phyloP scores from a whole-genome alignment of 345 rosid species.

The Aethionema arabicum region DNA sequence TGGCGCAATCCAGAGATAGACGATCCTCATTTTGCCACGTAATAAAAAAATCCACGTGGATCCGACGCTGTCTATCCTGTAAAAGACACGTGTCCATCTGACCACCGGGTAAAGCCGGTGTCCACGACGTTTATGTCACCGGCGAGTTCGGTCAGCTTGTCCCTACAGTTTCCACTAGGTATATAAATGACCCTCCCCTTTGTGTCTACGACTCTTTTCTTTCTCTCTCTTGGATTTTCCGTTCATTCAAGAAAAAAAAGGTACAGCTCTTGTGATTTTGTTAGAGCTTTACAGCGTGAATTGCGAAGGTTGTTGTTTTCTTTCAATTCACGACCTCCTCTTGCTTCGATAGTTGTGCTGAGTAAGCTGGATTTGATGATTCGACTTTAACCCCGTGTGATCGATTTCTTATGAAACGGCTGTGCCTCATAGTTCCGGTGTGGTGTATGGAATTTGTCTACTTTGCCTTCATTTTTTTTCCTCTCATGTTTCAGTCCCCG shows the following conservation, averaged over 20 bases:
- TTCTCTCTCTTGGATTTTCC: conserved; percentile 24
- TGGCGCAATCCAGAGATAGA: neutral
- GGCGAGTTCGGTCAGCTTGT: conserved; percentile 27
- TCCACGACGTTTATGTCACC: conserved; percentile 14
- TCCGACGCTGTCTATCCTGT: conserved; percentile 1
- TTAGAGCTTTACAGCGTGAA: conserved; percentile 31
- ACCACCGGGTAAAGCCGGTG: conserved; percentile 14
- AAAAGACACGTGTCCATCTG: conserved; percentile 29
- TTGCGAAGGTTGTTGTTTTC: neutral
- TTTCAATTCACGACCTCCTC: conserved; percentile 4
- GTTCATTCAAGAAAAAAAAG: neutral
- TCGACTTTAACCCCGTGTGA: conserved; percentile 14
- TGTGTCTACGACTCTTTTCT: conserved; percentile 5
- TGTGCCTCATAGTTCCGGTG: conserved; percentile 29
- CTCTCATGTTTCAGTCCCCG: neutral
- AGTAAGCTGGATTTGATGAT: neutral
- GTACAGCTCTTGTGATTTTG: neutral
- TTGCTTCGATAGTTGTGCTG: neutral
- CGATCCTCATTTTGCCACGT: neutral
- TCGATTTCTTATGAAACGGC: conserved; percentile 14
- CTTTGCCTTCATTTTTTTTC: conserved; percentile 2
- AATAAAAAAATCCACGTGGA: conserved; percentile 16
- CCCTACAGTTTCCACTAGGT: conserved; percentile 23
- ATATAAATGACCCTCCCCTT: conserved; percentile 16
- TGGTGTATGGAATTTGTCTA: conserved; percentile 22